Evolutionary conservation across 2,329 filamentous ascomycete species (phyloP).

Genomic region (Grosmannia clavigera): DNA sequence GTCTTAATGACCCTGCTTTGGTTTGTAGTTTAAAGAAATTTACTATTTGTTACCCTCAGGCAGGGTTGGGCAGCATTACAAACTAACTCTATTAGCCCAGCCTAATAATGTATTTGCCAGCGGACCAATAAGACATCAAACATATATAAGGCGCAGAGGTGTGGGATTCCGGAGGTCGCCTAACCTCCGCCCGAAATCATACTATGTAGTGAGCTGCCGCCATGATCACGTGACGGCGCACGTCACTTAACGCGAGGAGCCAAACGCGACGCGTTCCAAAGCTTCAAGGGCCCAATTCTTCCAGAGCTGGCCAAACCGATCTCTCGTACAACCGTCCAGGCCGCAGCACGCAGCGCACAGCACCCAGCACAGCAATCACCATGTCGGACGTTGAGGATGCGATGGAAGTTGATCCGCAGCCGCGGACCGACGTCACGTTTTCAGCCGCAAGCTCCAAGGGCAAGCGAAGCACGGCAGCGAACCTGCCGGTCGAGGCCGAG

Average conservation of each 20-base stretch:
- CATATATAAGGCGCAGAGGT: no score
- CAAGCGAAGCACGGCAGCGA: constrained; percentile 84
- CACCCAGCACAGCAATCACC: constrained; percentile 8
- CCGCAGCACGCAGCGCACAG: background rate
- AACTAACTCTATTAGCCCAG: no score
- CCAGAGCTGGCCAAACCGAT: background rate
- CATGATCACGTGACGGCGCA: background rate
- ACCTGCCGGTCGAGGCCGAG: constrained; percentile 85
- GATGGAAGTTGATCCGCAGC: constrained; percentile 45
- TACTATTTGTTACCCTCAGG: no score
- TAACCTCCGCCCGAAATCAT: no score
- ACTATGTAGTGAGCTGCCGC: no score
- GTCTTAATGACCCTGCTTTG: no score
- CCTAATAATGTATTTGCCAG: no score
- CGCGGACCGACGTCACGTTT: constrained; percentile 47
- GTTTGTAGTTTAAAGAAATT: no score
- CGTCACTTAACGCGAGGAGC: background rate
- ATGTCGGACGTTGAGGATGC: constrained; percentile 51
- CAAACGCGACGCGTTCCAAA: background rate
- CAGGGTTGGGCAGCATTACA: no score
- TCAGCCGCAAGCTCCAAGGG: constrained; percentile 64
- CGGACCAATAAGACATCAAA: no score
- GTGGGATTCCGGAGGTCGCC: no score
- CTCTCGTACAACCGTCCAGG: background rate
- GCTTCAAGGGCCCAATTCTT: background rate